Evolutionary conservation across 805 yeast genomes (phyloP), one percentile per base, ranked within the genome.

Genomic region (Metschnikowia hibisci): DNA sequence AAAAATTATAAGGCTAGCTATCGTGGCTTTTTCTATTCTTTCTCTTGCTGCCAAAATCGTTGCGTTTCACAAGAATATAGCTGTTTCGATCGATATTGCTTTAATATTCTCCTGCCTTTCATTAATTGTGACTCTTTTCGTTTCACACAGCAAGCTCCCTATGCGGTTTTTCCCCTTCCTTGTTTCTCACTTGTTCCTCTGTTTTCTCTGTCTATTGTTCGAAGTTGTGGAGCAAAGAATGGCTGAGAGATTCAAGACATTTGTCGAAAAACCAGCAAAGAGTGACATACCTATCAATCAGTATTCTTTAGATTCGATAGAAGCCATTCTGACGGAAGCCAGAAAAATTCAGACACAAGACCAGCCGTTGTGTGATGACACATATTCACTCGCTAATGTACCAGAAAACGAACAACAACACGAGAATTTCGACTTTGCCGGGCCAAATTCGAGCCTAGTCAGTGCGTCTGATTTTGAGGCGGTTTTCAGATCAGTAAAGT

Each of bases 81-180:
- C 18, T 15, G 25, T 35, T 26, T n/a, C 39, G 16, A 35, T 27
- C n/a, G 39, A 35, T 5, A 16, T 18, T 35, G 32, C 39, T 14
- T 32, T 35, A n/a, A n/a, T 18, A 4, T 9, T 27, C 18, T 35
- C 25, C 18, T 26, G 39, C 26, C 15, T 28, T 16, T 26, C 39
- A 7, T 35, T 35, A 16, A 35, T 35, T 6, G 26, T 35, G 27
- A 16, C 39, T n/a, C 25, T 27, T 13, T 26, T 23, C 9, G 13
- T 35, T 10, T 35, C 39, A n/a, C 39, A 35, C 9, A 16, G 14
- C 32, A n/a, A 16, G n/a, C 32, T 35, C 9, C 39, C 39, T n/a
- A 11, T 35, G 25, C 39, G 26, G 4, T 16, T 26, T 10, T 35
- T 35, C 13, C 32, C 39, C 13, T 6, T 25, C 7, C 31, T 35